Evolutionary conservation across 2,329 filamentous ascomycete species (phyloP).

Genomic region (Cercospora zeina): DNA sequence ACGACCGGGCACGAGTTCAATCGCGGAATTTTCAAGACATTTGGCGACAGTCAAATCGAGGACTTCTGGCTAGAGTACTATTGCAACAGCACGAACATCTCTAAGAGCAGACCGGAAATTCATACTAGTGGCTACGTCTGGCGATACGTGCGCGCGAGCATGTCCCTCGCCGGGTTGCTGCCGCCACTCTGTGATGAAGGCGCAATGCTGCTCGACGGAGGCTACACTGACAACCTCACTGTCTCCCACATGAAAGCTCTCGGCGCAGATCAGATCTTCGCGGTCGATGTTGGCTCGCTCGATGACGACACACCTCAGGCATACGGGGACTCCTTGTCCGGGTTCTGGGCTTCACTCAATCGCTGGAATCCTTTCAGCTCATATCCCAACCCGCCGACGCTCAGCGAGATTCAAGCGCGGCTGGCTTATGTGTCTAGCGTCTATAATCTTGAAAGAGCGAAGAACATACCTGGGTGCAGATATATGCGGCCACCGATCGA

Average conservation of each 20-base stretch:
- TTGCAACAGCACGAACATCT: slow-evolving; percentile 99
- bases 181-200: slow-evolving; percentile 96
- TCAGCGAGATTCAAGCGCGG: slow-evolving; percentile 92
- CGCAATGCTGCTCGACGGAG: slow-evolving; percentile 92
- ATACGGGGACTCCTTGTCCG: slow-evolving; percentile 91
- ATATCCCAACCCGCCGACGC: slow-evolving; percentile 85
- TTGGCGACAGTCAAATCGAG: slow-evolving; percentile 94
- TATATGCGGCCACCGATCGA: slow-evolving; percentile 98
- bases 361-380: slow-evolving; percentile 94
- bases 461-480: slow-evolving; percentile 83
- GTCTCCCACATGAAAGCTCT: slow-evolving; percentile 96
- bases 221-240: slow-evolving; percentile 95
- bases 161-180: slow-evolving; percentile 89
- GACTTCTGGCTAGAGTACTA: slow-evolving; percentile 99
- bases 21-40: slow-evolving; percentile 96
- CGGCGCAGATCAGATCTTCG: slow-evolving; percentile 91
- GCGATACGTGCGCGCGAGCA: slow-evolving; percentile 94
- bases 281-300: slow-evolving; percentile 87
- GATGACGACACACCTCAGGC: slow-evolving; percentile 89
- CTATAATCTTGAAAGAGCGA: slow-evolving; percentile 90
- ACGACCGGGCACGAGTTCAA: slow-evolving; percentile 99
- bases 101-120: slow-evolving; percentile 85
- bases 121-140: slow-evolving; percentile 97
- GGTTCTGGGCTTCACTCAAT: slow-evolving; percentile 92
- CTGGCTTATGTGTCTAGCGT: slow-evolving; percentile 94